Percentiles rank a stretch among this genome's conserved stretches.
These are phyloP conservation scores for Cymbopogon flexuosus DNA, from an alignment of 202 grass and related monocot genomes.

Conservation along the genomic window DNA sequence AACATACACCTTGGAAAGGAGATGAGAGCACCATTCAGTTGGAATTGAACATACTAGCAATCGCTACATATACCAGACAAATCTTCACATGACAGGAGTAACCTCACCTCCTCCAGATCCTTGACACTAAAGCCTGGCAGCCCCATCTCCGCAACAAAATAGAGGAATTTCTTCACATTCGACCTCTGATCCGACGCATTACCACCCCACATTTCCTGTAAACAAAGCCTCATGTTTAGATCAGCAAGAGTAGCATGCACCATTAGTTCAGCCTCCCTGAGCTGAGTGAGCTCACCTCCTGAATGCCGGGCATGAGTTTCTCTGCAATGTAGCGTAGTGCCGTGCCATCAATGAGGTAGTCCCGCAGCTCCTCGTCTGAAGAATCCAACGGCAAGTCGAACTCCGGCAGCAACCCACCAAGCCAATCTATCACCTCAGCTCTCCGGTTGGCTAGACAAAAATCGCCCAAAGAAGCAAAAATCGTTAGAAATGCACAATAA, in stretches of 20 bases:
- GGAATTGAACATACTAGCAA: not conserved
- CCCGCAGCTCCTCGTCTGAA: constrained; percentile 76
- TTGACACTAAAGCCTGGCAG: constrained; percentile 68
- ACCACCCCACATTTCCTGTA: constrained; percentile 54
- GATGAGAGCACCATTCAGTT: constrained; percentile 15
- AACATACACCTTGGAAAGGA: constrained; percentile 28
- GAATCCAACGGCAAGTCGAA: constrained; percentile 68
- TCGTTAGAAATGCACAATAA: constrained; percentile 31
- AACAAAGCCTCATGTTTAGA: constrained; percentile 11
- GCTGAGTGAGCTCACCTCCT: constrained; percentile 47
- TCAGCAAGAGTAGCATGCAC: constrained; percentile 16
- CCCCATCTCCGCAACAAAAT: constrained; percentile 67
- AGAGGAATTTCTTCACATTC: constrained; percentile 87
- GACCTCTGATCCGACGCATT: constrained; percentile 55
- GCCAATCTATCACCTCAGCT: constrained; percentile 74
- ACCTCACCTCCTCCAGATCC: constrained; percentile 81
- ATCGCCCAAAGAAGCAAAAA: constrained; percentile 18
- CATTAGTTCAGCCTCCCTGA: constrained; percentile 6
- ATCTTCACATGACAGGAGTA: constrained; percentile 8
- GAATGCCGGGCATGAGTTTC: constrained; percentile 55
- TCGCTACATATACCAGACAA: constrained; percentile 1
- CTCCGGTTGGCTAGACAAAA: constrained; percentile 45
- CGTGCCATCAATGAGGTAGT: constrained; percentile 66
- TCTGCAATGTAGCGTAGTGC: constrained; percentile 63
- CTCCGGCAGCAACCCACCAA: constrained; percentile 60